Evolutionary conservation across 495 filamentous ascomycete genomes (phyloP).

Genomic region (Thozetella sp.): DNA sequence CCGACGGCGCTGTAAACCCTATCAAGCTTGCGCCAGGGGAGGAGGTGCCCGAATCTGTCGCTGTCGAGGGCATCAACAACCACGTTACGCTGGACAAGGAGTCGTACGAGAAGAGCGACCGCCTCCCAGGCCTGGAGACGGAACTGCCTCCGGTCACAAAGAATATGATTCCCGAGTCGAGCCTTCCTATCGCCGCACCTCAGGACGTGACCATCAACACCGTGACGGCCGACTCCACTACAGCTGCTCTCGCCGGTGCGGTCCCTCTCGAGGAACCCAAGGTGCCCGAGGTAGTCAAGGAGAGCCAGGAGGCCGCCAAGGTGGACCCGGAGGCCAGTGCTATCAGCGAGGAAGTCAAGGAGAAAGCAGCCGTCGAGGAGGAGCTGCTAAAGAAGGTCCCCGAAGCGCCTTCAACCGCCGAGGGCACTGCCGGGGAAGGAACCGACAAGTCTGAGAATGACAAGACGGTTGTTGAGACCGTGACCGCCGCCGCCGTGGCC

Average conservation of each 20-base stretch:
- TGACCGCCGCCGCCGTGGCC: slow-evolving; percentile 35
- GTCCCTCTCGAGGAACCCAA: slow-evolving; percentile 73
- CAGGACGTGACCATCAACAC: slow-evolving; percentile 65
- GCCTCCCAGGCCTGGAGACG: slow-evolving; percentile 53
- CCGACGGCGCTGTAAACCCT: slow-evolving; percentile 77
- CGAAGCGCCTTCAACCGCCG: slow-evolving; percentile 56
- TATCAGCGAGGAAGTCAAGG: slow-evolving; percentile 54
- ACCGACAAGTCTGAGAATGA: slow-evolving; percentile 47
- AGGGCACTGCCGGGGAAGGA: slow-evolving; percentile 48
- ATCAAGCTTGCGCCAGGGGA: slow-evolving; percentile 79
- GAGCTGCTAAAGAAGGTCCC: slow-evolving; percentile 63
- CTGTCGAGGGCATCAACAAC: slow-evolving; percentile 53
- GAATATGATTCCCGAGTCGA: slow-evolving; percentile 83
- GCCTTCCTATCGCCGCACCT: slow-evolving; percentile 66
- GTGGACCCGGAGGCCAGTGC: slow-evolving; percentile 62
- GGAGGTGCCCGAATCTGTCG: slow-evolving; percentile 66
- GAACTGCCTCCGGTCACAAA: slow-evolving; percentile 62
- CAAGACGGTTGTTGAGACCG: slow-evolving; percentile 38
- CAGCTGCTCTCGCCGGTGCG: slow-evolving; percentile 67
- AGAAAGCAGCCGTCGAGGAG: slow-evolving; percentile 62
- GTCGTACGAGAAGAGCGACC: slow-evolving; percentile 79
- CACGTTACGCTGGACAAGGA: slow-evolving; percentile 77
- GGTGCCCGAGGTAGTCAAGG: slow-evolving; percentile 67
- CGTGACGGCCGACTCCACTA: slow-evolving; percentile 69
- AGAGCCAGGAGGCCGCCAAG: slow-evolving; percentile 65